Conservation (phyloP, 495 filamentous ascomycete species). For the Penicillium mononematosum region DNA sequence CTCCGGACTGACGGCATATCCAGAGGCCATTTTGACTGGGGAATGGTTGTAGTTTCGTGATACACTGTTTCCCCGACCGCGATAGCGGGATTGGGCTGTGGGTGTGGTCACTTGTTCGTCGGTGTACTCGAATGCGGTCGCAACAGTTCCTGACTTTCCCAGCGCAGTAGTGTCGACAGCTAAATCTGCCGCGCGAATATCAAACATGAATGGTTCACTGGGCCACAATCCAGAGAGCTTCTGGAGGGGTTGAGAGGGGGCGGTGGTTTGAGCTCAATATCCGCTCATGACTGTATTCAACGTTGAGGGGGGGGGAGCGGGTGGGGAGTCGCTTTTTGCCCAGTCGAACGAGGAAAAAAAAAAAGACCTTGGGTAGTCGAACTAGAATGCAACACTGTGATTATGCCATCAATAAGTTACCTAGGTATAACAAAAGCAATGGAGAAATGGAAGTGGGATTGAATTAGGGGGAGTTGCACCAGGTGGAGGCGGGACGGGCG, state of each 20-base stretch:
- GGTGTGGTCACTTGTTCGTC: slow-evolving; percentile 43
- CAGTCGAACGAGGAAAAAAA: neutral
- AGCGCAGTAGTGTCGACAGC: slow-evolving; percentile 35
- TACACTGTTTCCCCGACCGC: slow-evolving; percentile 33
- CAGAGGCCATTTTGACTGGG: slow-evolving; percentile 37
- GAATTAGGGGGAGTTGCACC: slow-evolving; percentile 10
- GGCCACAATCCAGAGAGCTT: slow-evolving; percentile 10
- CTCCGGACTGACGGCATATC: slow-evolving; percentile 63
- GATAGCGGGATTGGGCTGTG: slow-evolving; percentile 33
- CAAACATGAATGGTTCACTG: slow-evolving; percentile 34
- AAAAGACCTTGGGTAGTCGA: neutral
- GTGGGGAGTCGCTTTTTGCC: slow-evolving; percentile 22
- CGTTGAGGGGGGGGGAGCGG: slow-evolving; percentile 17
- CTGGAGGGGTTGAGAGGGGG: slow-evolving; percentile 5
- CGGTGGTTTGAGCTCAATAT: slow-evolving; percentile 18
- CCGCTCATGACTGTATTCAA: slow-evolving; percentile 29
- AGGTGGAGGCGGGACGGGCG: slow-evolving; percentile 6
- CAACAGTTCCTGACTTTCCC: slow-evolving; percentile 38
- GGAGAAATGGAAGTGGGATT: slow-evolving; percentile 6
- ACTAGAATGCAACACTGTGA: neutral
- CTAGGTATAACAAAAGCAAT: neutral
- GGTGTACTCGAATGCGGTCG: slow-evolving; percentile 49
- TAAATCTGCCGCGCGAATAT: slow-evolving; percentile 36
- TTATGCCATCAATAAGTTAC: neutral
- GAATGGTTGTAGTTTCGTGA: slow-evolving; percentile 32